Evolutionary conservation across 805 yeast species (phyloP).

Genomic region (Candida sonorensis): DNA sequence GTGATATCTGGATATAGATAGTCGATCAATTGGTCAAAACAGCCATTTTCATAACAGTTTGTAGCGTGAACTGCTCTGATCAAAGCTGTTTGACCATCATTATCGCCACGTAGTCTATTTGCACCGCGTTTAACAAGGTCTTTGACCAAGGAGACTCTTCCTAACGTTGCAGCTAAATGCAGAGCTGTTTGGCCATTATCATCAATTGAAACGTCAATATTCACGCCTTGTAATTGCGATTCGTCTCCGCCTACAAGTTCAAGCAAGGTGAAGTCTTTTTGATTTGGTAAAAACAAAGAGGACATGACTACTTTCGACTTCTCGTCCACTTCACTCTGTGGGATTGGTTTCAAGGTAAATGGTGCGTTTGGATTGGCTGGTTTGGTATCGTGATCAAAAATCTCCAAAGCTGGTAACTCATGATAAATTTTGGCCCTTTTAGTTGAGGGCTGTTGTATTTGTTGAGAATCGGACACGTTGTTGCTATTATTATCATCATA

Average conservation of each 20-base stretch:
- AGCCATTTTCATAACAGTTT: constrained; percentile 70
- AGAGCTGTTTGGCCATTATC: constrained; percentile 89
- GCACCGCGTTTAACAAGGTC: constrained; percentile 65
- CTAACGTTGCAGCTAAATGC: constrained; percentile 95
- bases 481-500: neutral
- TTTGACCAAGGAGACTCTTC: constrained; percentile 61
- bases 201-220: constrained; percentile 83
- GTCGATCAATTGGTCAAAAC: constrained; percentile 65
- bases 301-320: constrained; percentile 36
- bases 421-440: constrained; percentile 8
- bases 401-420: constrained; percentile 18
- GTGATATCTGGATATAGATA: constrained; percentile 69
- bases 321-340: constrained; percentile 20
- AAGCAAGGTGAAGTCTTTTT: constrained; percentile 21
- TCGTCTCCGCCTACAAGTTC: constrained; percentile 24
- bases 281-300: constrained; percentile 42
- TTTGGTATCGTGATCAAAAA: constrained; percentile 31
- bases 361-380: constrained; percentile 39
- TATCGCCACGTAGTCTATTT: constrained; percentile 64
- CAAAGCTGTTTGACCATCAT: constrained; percentile 81
- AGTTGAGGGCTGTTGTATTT: too few species aligned
- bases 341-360: constrained; percentile 41
- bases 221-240: constrained; percentile 32
- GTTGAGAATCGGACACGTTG: too few species aligned
- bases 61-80: constrained; percentile 80